Evolutionary conservation across 2,329 filamentous ascomycete species (phyloP), one percentile per base, ranked within the genome.

Genomic region (Rutstroemia sydowiana): DNA sequence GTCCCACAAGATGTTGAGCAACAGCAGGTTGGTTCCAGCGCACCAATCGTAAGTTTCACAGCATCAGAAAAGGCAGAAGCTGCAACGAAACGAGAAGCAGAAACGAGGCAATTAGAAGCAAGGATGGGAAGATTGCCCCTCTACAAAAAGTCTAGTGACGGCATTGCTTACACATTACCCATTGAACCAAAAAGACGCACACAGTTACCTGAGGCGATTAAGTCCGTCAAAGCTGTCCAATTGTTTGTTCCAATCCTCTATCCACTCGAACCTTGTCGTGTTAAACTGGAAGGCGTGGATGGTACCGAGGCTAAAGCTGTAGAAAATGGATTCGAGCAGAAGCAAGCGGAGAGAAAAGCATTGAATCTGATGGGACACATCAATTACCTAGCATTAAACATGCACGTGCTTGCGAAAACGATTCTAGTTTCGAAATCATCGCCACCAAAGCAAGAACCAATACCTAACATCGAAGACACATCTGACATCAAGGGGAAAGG

Each of bases 71-170:
- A 79, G 52, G 70, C 71, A 3, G 73, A 77, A 54, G 87, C 87
- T 30, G 79, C 80, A 62, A 75, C 77, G 37, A 77, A 77, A 49
- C 74, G 87, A 55, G 78, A 81, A 18, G 71, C 76, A 44, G 85
- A 92, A 64, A 78, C 79, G 21, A 78, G 82, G 34, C 87, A 90
- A 62, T 75, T 93, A 0, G 86, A 91, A 69, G 78, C 87, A 26
- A 80, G 88, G 30, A 82, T 93, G 74, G 79, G 84, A 14, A 76
- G 84, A 58, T 65, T 85, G 45, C 75, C 81, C 1, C 68, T 80
- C 32, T 93, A 86, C 63, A 77, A 81, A 28, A 86, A 84, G 57
- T 84, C 82, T 1, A 71, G 76, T 28, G 85, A 91, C 66, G 86
- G 85, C 1, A 73, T 84, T 54, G 76, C 81, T 14, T 92, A 85